These are phyloP conservation scores for Angophora floribunda DNA, from an alignment of 345 rosid genomes.

Conservation along the genomic window DNA sequence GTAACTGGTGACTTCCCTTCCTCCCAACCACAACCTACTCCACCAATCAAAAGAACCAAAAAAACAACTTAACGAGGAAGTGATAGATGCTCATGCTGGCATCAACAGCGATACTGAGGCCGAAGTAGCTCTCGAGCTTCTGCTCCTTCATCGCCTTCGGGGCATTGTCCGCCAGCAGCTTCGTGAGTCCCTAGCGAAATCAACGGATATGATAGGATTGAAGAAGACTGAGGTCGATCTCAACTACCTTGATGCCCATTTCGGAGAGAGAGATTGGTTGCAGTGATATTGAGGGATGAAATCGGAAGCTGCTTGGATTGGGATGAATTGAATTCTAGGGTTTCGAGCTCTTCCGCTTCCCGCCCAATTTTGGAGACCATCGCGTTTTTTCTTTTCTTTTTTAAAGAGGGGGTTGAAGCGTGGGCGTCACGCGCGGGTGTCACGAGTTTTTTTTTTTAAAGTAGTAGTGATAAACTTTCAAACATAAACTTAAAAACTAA, in stretches of 20 bases:
- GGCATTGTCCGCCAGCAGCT: slow-evolving; percentile 63
- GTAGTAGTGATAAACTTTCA: not conserved
- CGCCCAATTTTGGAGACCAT: no score
- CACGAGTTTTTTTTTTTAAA: not conserved
- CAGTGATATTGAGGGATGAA: not conserved
- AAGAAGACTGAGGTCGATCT: not conserved
- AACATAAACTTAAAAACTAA: not conserved
- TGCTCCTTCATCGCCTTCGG: slow-evolving; percentile 83
- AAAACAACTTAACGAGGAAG: slow-evolving; percentile 50
- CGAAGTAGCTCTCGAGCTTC: slow-evolving; percentile 76
- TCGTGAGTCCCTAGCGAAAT: not conserved
- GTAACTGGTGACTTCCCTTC: slow-evolving; percentile 88
- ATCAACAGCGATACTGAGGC: slow-evolving; percentile 77
- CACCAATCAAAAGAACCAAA: not conserved
- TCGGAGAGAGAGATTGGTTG: not conserved
- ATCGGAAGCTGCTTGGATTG: not conserved
- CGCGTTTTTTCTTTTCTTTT: no score
- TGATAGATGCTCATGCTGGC: slow-evolving; percentile 99
- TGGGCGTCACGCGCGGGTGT: not conserved
- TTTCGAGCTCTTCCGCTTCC: not conserved
- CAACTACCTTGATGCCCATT: slow-evolving; percentile 12
- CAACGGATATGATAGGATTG: not conserved
- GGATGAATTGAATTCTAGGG: not conserved
- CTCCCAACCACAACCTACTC: slow-evolving; percentile 87
- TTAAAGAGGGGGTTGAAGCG: not conserved